Evolutionary conservation across 139 green algal genomes (phyloP), one percentile per base, ranked within the genome.

Genomic region (Tetradesmus obliquus): DNA sequence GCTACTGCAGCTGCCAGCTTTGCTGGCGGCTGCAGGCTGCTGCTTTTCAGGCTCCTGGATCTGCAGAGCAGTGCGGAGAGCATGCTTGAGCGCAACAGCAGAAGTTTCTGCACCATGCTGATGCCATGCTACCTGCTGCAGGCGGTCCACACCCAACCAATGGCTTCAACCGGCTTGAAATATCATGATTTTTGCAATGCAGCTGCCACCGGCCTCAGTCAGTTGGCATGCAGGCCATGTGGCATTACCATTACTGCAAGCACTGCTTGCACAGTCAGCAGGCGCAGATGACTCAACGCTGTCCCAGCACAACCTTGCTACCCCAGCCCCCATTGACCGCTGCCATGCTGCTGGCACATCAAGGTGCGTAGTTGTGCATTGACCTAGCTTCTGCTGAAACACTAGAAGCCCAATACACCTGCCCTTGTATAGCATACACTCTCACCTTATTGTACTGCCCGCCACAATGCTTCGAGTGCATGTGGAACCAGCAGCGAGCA

Each of bases 361-460:
- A 45, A 45, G 32, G 32, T 45, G 32, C 32, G 32, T 45, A 45
- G 32, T 45, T 0, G 32, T 45, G 32, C 32, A 45, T 45, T 45
- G 32, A 45, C 32, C 32, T 45, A 0, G 32, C 32, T 45, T 45
- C 32, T 45, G 32, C 32, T 45, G 32, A 45, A 45, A 45, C 0
- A 45, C 0, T 66, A 66, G 7, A 66, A 66, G 8, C 7, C 7
- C 1, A 9, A 9, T 66, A 66, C 57, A 66, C 0, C 0, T 66
- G 6, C 8, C 7, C 8, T 7, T 66, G 8, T 9, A 76, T 19
- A 76, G 17, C 57, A 66, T 66, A 66, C 57, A 66, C 57, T 13
- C 86, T 55, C 0, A 95, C 91, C 92, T 97, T 97, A 22, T 91
- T 90, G 90, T 92, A 97, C 4, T 91, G 5, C 9, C 96, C 96